Base-by-base conservation (phyloP, 1,139 yeast species). In the Saccharomyces pastorianus region DNA sequence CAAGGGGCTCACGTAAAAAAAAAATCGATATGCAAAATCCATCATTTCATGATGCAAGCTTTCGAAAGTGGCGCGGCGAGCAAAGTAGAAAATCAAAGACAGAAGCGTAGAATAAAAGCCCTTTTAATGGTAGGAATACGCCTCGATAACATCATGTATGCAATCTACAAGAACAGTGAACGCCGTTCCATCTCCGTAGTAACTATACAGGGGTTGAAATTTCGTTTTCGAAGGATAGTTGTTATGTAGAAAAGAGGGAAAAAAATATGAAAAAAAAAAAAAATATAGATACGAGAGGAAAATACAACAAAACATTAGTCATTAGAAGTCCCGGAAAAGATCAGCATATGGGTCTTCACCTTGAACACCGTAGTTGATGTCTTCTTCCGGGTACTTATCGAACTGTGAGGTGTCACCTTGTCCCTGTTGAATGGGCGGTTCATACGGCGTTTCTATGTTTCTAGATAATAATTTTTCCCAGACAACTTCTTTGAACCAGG, bases 401-500 rank as follows among this genome's bases (percentile, higher is more conserved):
- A 88, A 91, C 69, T 88, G 85, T 9, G 95, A 85, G 4, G 96
- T 85, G 68, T 91, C 98, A 57, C 98, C 98, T 34, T 90, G 95
- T 31, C 96, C 96, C 28, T 93, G 83, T 54, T 91, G 88, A 63
- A 91, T 88, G 11, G 97, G 97, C 25, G 98, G 98, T 72, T 91
- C 97, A 69, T 91, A 91, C 2, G 98, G 98, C 4, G 98, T 91
- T 69, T 91, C 98, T 58, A 91, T 91, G 65, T 88, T 95, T 68
- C 91, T 82, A 53, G 87, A 78, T 54, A 90, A 76, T 56, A 91
- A 79, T 66, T 91, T 84, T 61, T 90, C 96, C 98, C 98, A 91
- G 48, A 90, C 88, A 42, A 91, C 97, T 70, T 91, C 98, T 56
- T 82, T 76, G 69, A 91, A 91, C 97, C 97, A 91, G 0, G 91